phyloP scores from a whole-genome alignment of 148 eudicot species.

The Hydrangea macrophylla region DNA sequence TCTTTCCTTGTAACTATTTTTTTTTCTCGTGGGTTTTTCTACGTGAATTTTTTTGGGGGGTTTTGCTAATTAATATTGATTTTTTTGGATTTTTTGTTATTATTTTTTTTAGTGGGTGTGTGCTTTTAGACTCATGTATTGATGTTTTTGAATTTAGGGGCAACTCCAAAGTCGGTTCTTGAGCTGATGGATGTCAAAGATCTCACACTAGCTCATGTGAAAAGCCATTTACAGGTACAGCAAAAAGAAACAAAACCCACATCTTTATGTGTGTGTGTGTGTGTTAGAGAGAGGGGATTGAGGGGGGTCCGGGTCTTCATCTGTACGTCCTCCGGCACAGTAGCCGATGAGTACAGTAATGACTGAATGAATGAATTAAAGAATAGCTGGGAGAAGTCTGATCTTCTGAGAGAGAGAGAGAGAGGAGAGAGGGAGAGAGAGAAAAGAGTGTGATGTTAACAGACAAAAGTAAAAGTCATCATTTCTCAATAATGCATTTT shows the following conservation, averaged over 20 bases:
- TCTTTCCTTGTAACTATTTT: too few relatives aligned
- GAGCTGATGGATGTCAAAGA: constrained; percentile 68
- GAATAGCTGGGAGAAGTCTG: constrained; percentile 10
- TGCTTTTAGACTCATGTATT: background rate
- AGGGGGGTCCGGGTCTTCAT: constrained; percentile 20
- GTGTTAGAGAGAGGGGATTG: constrained; percentile 1
- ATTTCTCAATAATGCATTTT: constrained; percentile 41
- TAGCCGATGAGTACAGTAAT: constrained; percentile 33
- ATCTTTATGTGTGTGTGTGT: background rate
- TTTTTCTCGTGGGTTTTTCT: background rate
- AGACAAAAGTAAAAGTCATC: constrained; percentile 40
- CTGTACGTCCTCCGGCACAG: constrained; percentile 42
- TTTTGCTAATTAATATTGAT: background rate
- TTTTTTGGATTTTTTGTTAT: background rate
- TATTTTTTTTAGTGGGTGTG: too few relatives aligned
- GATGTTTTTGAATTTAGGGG: constrained; percentile 29
- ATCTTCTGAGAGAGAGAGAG: constrained; percentile 14
- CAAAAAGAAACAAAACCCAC: background rate
- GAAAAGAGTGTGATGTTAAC: constrained; percentile 13
- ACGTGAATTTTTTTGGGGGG: background rate
- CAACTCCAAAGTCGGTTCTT: constrained; percentile 62
- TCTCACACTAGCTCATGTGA: constrained; percentile 63
- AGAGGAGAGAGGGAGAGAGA: constrained; percentile 13
- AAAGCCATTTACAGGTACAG: constrained; percentile 59
- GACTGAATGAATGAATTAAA: constrained; percentile 24